Conservation (phyloP, 106 monocot species). For the Dendrobium nobile region DNA sequence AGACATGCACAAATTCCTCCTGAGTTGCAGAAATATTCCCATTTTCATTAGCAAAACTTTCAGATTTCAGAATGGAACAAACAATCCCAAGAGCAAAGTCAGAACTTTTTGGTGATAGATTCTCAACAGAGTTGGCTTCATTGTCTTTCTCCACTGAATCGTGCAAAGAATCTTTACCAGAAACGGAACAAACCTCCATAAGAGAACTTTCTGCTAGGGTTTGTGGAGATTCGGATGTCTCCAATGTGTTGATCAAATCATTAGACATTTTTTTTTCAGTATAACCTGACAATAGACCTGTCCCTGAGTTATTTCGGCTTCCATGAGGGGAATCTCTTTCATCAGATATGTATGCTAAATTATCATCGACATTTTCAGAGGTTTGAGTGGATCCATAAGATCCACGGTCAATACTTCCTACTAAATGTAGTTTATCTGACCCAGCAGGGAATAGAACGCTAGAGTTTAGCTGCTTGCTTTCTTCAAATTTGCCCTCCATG, state of each 20-base stretch:
- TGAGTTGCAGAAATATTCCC: conserved; percentile 1
- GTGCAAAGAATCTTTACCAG: conserved; percentile 10
- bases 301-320: conserved; percentile 9
- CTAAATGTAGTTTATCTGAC: not conserved
- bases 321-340: conserved; percentile 11
- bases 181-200: conserved; percentile 2
- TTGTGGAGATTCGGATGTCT: conserved; percentile 14
- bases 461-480: conserved; percentile 7
- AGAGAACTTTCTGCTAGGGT: not conserved
- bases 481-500: conserved; percentile 4
- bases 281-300: conserved; percentile 6
- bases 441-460: conserved; percentile 4
- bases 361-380: conserved; percentile 6
- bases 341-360: conserved; percentile 2
- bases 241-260: conserved; percentile 12
- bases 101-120: conserved; percentile 1
- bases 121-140: conserved; percentile 17
- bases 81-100: not conserved
- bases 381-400: not conserved
- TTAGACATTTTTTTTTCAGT: not conserved
- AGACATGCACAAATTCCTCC: conserved; percentile 1
- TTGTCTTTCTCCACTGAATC: conserved; percentile 6
- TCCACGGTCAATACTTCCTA: not conserved
- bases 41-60: conserved; percentile 4
- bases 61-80: not conserved